These are phyloP conservation scores for Wickerhamomyces sydowiorum DNA, from an alignment of 805 yeast species.

Conservation along the genomic window DNA sequence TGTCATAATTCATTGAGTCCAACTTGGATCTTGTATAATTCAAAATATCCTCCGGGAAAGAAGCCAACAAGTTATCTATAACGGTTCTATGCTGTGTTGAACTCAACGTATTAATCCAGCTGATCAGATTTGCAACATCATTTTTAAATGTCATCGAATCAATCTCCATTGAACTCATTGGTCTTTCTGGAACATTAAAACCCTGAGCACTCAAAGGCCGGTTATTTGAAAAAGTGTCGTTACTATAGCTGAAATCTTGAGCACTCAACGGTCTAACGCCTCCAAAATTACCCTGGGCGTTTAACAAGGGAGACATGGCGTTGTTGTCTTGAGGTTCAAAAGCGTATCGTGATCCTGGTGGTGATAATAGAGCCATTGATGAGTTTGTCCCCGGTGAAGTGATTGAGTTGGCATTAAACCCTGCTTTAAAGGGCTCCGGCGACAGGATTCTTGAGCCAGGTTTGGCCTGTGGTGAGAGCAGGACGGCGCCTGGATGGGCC, in stretches of 20 bases:
- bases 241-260: constrained; percentile 11
- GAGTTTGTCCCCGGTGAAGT: constrained; percentile 4
- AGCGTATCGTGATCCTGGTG: constrained; percentile 31
- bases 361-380: constrained; percentile 35
- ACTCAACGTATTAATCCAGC: constrained; percentile 45
- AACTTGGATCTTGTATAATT: constrained; percentile 42
- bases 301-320: constrained; percentile 21
- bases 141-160: constrained; percentile 35
- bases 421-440: constrained; percentile 6
- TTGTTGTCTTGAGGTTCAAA: constrained; percentile 17
- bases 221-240: neutral
- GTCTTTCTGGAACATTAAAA: constrained; percentile 19
- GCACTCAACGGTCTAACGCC: constrained; percentile 20
- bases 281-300: constrained; percentile 3
- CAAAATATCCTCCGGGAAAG: constrained; percentile 46
- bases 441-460: constrained; percentile 7
- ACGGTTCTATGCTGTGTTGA: constrained; percentile 48
- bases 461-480: constrained; percentile 25
- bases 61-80: constrained; percentile 47
- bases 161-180: constrained; percentile 24
- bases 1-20: constrained; percentile 29
- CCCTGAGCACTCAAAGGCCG: constrained; percentile 19
- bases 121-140: constrained; percentile 44
- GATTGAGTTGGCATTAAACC: constrained; percentile 1
- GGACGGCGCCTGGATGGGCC: constrained; percentile 37